A percentile compares a stretch with the other conserved stretches of the same genome.
Conservation (phyloP, 2,329 filamentous ascomycete species). For the Colletotrichum orbiculare region DNA sequence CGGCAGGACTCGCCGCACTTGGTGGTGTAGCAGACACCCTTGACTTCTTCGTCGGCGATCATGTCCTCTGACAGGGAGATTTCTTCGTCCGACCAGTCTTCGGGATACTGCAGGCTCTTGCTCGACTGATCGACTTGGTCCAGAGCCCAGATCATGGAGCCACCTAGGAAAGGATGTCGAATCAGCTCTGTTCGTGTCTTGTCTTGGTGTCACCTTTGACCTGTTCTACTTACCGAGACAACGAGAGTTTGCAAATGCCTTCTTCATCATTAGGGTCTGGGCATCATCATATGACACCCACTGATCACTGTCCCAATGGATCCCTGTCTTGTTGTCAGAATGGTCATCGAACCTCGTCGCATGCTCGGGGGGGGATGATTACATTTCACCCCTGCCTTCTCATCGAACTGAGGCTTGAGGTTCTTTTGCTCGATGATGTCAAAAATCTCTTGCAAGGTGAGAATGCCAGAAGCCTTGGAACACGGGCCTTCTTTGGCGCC, state of each 20-base stretch:
- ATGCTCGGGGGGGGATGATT: too few relatives aligned
- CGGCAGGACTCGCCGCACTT: slow-evolving; percentile 42
- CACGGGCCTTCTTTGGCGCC: slow-evolving; percentile 36
- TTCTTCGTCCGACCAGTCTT: slow-evolving; percentile 27
- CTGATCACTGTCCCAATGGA: slow-evolving; percentile 50
- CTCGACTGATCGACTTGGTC: slow-evolving; percentile 37
- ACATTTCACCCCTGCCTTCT: too few relatives aligned
- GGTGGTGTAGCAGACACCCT: slow-evolving; percentile 40
- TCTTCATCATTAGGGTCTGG: slow-evolving; percentile 14
- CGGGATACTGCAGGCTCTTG: slow-evolving; percentile 25
- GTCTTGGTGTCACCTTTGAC: too few relatives aligned
- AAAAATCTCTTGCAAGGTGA: slow-evolving; percentile 41
- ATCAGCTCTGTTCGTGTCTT: too few relatives aligned
- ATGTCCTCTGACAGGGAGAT: slow-evolving; percentile 2
- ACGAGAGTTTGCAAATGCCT: slow-evolving; percentile 42
- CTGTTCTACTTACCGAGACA: too few relatives aligned
- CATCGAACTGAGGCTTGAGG: background rate
- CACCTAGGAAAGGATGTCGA: too few relatives aligned
- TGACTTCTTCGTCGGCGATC: slow-evolving; percentile 23
- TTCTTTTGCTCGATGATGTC: slow-evolving; percentile 36
- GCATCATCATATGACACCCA: slow-evolving; percentile 50
- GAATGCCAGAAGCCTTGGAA: slow-evolving; percentile 37
- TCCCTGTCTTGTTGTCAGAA: slow-evolving; percentile 41
- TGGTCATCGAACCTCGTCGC: slow-evolving; percentile 16
- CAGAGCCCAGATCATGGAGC: slow-evolving; percentile 3